Conservation (phyloP, 768 basidiomycete species). For the Pisolithus sp. region DNA sequence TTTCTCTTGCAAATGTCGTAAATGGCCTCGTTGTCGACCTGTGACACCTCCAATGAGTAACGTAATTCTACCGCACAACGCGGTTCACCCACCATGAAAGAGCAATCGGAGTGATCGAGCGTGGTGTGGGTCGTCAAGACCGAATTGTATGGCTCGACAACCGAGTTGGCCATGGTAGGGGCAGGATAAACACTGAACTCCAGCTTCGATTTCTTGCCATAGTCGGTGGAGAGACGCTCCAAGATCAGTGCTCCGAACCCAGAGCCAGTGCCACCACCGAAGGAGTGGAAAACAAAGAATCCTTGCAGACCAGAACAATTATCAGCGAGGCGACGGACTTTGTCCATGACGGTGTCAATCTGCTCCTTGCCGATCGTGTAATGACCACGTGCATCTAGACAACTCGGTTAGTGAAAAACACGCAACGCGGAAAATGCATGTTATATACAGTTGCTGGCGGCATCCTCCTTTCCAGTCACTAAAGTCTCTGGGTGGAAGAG, state of each 20-base stretch:
- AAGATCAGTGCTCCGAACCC: slow-evolving; percentile 96
- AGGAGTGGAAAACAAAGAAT: slow-evolving; percentile 99
- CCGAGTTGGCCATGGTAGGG: slow-evolving; percentile 86
- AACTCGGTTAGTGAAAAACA: slow-evolving; percentile 1
- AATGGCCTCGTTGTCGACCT: slow-evolving; percentile 83
- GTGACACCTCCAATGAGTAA: slow-evolving; percentile 5
- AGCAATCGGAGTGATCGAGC: slow-evolving; percentile 97
- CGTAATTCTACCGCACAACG: slow-evolving; percentile 2
- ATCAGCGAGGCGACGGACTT: slow-evolving; percentile 88
- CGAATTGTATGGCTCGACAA: slow-evolving; percentile 98
- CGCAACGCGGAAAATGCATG: not conserved
- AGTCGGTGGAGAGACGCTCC: slow-evolving; percentile 93
- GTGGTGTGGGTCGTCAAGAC: slow-evolving; percentile 97
- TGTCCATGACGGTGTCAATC: slow-evolving; percentile 95
- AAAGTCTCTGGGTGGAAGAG: slow-evolving; percentile 99
- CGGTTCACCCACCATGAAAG: slow-evolving; percentile 75
- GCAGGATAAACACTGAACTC: slow-evolving; percentile 98
- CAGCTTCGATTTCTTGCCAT: slow-evolving; percentile 98
- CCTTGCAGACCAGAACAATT: slow-evolving; percentile 96
- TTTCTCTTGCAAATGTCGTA: slow-evolving; percentile 83
- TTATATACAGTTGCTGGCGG: slow-evolving; percentile 91
- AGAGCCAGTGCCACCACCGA: slow-evolving; percentile 98
- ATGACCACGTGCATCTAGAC: slow-evolving; percentile 89
- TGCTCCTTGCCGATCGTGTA: slow-evolving; percentile 98
- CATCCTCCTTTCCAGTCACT: slow-evolving; percentile 98